These are phyloP conservation scores for Aureobasidium sp. DNA, from an alignment of 2,329 filamentous ascomycete genomes.

Conservation along the genomic window DNA sequence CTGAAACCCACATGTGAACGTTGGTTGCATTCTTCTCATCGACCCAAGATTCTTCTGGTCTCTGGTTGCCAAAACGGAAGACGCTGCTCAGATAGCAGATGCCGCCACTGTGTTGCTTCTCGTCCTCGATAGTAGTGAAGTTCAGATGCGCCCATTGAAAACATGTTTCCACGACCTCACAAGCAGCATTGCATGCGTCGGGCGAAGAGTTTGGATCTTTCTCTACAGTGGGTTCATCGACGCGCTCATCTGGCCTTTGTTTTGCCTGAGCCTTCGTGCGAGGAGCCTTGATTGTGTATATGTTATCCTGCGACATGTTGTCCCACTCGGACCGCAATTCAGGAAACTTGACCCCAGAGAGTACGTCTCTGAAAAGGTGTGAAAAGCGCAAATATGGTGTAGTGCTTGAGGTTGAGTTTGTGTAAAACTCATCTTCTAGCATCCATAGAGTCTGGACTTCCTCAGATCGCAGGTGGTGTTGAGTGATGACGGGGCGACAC, in stretches of 20 bases:
- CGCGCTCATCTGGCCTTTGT: conserved; percentile 16
- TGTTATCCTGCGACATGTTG: conserved; percentile 18
- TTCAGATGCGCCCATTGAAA: conserved; percentile 21
- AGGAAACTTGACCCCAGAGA: conserved; percentile 18
- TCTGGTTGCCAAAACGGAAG: conserved; percentile 19
- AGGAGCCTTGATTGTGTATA: conserved; percentile 14
- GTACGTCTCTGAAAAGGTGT: conserved; percentile 14
- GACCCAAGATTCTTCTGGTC: conserved; percentile 13
- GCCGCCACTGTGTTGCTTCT: conserved; percentile 4
- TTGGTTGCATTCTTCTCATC: conserved; percentile 20
- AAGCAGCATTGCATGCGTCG: conserved; percentile 16
- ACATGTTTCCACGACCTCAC: conserved; percentile 12
- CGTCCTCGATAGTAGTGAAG: conserved; percentile 4
- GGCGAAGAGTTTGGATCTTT: conserved; percentile 17
- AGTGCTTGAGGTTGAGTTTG: conserved; percentile 14
- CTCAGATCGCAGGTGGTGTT: conserved; percentile 21
- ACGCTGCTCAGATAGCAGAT: conserved; percentile 21
- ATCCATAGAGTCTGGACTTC: conserved; percentile 20
- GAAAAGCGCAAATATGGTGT: background rate
- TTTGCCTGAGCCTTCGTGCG: conserved; percentile 13
- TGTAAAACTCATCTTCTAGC: conserved; percentile 17
- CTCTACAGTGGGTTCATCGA: conserved; percentile 17
- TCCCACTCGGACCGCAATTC: conserved; percentile 17
- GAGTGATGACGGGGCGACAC: conserved; percentile 24
- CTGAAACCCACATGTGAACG: background rate